Evolutionary conservation across 768 basidiomycete genomes (phyloP).

Genomic region (Cubamyces sp.): DNA sequence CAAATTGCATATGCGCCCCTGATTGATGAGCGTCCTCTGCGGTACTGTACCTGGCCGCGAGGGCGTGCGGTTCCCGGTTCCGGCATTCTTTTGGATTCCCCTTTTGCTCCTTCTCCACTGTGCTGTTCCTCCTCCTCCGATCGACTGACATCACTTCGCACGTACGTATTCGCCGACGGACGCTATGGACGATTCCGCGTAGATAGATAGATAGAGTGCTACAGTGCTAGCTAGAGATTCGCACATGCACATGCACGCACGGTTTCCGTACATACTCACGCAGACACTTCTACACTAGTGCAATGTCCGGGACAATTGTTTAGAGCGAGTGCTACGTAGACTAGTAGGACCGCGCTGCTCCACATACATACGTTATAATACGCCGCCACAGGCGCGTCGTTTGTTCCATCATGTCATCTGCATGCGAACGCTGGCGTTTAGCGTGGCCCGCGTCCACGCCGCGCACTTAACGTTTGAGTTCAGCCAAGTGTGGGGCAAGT

Average conservation of each 20-base stretch:
- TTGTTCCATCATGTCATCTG: background rate
- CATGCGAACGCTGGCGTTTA: background rate
- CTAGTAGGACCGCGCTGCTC: background rate
- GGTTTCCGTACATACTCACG: background rate
- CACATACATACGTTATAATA: background rate
- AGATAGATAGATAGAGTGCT: background rate
- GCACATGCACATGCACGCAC: background rate
- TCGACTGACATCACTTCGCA: slow-evolving; percentile 6
- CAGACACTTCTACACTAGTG: no score
- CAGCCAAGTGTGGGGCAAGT: no score
- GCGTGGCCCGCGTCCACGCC: background rate
- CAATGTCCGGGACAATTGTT: no score
- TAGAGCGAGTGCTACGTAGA: no score
- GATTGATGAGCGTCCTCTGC: background rate
- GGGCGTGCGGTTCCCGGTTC: background rate
- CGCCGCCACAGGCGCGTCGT: background rate
- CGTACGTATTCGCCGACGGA: background rate
- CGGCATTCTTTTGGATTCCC: background rate
- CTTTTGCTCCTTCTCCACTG: no score
- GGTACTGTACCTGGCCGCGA: background rate
- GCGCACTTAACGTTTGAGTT: background rate
- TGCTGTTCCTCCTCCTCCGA: background rate
- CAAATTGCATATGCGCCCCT: background rate
- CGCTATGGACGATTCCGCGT: slow-evolving; percentile 14
- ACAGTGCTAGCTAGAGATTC: no score